Conservation (phyloP, 1,284 basidiomycete species). For the Gymnopus androsaceus region DNA sequence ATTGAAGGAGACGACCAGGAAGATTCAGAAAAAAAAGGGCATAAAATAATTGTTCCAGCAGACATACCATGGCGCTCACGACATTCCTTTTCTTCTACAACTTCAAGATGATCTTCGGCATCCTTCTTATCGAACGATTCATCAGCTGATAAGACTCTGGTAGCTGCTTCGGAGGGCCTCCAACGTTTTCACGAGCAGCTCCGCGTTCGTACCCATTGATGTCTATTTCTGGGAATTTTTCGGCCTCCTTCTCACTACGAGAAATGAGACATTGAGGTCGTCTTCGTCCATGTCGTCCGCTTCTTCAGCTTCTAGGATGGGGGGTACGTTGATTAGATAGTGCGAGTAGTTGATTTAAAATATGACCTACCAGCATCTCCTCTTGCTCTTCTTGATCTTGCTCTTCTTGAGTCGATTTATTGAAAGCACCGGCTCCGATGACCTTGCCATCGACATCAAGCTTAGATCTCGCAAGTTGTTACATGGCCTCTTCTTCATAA, state of each 20-base stretch:
- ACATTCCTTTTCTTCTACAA: conserved; percentile 78
- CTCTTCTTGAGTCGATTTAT: conserved; percentile 96
- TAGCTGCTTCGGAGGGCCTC: conserved; percentile 77
- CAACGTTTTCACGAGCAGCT: conserved; percentile 73
- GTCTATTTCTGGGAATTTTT: conserved; percentile 86
- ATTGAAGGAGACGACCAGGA: conserved; percentile 39
- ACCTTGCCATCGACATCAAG: conserved; percentile 99
- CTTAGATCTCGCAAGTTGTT: conserved; percentile 93
- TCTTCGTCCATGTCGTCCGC: conserved; percentile 96
- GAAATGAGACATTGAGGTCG: conserved; percentile 93
- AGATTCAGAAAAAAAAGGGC: too few species aligned
- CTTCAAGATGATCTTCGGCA: conserved; percentile 71
- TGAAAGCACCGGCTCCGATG: conserved; percentile 98
- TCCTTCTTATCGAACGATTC: conserved; percentile 75
- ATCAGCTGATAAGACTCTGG: conserved; percentile 91
- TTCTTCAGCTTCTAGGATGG: conserved; percentile 87
- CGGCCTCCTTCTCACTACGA: conserved; percentile 80
- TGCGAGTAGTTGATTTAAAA: conserved; percentile 9
- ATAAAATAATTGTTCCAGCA: conserved; percentile 1
- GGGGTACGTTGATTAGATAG: conserved; percentile 37
- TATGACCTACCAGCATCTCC: conserved; percentile 76
- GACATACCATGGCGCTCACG: conserved; percentile 76
- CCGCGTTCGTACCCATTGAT: conserved; percentile 77
- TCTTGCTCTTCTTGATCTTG: too few species aligned
- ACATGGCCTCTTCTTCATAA: conserved; percentile 98